phyloP scores from a whole-genome alignment of 2,329 filamentous ascomycete genomes.

The Cytospora schulzeri region DNA sequence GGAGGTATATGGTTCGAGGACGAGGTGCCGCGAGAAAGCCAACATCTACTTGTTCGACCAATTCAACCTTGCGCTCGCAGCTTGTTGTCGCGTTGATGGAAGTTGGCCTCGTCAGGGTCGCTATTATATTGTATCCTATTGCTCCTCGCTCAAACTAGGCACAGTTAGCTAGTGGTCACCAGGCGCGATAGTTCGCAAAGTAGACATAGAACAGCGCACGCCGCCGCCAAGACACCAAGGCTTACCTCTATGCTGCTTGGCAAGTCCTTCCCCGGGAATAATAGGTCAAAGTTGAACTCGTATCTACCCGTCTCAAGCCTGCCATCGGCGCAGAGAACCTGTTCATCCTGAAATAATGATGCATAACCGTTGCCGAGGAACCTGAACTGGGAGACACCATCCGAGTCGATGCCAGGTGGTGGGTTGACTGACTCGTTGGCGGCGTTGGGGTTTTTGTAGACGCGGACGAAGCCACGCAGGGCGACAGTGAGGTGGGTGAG shows the following conservation, averaged over 20 bases:
- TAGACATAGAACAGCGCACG: not conserved
- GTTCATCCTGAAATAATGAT: slow-evolving; percentile 82
- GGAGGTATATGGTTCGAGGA: slow-evolving; percentile 80
- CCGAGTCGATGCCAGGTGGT: slow-evolving; percentile 42
- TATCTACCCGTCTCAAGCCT: slow-evolving; percentile 73
- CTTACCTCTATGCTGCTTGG: slow-evolving; percentile 95
- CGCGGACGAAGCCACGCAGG: slow-evolving; percentile 77
- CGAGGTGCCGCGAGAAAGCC: slow-evolving; percentile 73
- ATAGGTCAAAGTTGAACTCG: slow-evolving; percentile 64
- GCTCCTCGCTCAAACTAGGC: slow-evolving; percentile 89
- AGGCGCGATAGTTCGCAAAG: not conserved
- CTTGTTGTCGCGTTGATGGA: slow-evolving; percentile 79
- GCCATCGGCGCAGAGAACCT: slow-evolving; percentile 77
- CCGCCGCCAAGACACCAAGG: slow-evolving; percentile 28
- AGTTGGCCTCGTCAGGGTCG: slow-evolving; percentile 85
- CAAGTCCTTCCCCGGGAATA: slow-evolving; percentile 45
- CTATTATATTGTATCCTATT: slow-evolving; percentile 87
- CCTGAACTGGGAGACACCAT: slow-evolving; percentile 43
- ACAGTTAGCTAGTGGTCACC: not conserved
- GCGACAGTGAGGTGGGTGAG: slow-evolving; percentile 80
- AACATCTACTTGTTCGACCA: slow-evolving; percentile 84
- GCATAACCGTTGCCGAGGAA: slow-evolving; percentile 78
- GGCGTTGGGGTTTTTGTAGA: slow-evolving; percentile 69
- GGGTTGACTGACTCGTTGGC: slow-evolving; percentile 52
- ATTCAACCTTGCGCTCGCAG: slow-evolving; percentile 78